Evolutionary conservation across 805 yeast species (phyloP), one percentile per base, ranked within the genome.

Genomic region (Candida incommunis): DNA sequence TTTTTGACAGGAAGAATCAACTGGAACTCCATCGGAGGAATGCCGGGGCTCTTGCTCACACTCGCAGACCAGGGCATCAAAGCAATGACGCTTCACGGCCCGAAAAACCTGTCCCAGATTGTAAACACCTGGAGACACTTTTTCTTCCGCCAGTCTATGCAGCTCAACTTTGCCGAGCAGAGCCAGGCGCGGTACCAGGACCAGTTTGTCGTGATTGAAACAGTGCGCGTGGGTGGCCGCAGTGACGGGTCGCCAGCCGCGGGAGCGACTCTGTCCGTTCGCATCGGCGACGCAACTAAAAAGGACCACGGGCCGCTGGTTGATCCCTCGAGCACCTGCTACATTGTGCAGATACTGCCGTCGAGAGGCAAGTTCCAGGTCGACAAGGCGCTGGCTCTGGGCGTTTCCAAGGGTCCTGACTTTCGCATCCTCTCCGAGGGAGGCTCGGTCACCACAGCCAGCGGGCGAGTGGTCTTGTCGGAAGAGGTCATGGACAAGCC

Each of bases 31-130:
- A 64, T 86, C 2, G 85, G 94, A n/a, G 98, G 98, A 0, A 61
- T 90, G 4, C 96, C 97, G 0, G 98, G 98, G 0, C 64, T 85
- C 54, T 74, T 90, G 42, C 64, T 90, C 43, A 85, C 96, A 0
- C 68, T 82, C 13, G 78, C 84, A 46, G 96, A 86, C 53, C 82
- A 85, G 53, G 87, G 86, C 1, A 42, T 45, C 41, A 53, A 23
- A 16, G 23, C 35, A 3, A 21, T 49, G n/a, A 43, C 22, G n/a
- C 40, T 53, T 9, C 50, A 50, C 42, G 74, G 79, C n/a, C 66
- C 63, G 41, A 57, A 65, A 2, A 56, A 75, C 23, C 46, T 74
- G 20, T 67, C 71, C 46, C 80, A 76, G 57, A 67, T 82, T 41
- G 72, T 84, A 2, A 72, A 88, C 1, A 75, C 90, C 0, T 86